These are phyloP conservation scores for Aspergillus steynii DNA, from an alignment of 495 filamentous ascomycete species.

Conservation along the genomic window DNA sequence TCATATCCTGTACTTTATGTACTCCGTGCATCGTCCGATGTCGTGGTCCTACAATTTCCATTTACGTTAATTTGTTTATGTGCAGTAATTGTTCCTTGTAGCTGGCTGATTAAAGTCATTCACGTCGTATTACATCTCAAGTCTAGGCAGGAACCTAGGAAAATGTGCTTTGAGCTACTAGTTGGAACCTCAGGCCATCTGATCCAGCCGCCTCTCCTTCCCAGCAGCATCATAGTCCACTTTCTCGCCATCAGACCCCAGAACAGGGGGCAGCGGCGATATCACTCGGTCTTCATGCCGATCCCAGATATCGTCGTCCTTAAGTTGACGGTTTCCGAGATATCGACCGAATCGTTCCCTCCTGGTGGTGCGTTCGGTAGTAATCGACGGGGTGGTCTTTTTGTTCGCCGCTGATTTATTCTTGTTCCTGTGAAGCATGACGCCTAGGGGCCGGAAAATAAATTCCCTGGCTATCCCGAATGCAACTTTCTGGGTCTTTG, in stretches of 20 bases:
- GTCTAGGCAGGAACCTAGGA: too few relatives aligned
- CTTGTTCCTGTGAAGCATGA: slow-evolving; percentile 16
- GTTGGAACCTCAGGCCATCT: too few relatives aligned
- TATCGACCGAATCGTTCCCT: slow-evolving; percentile 30
- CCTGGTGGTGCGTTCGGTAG: slow-evolving; percentile 24
- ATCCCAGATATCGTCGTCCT: slow-evolving; percentile 41
- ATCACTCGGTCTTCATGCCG: slow-evolving; percentile 25
- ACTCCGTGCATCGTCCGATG: neutral
- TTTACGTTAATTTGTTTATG: slow-evolving; percentile 17
- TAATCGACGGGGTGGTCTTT: slow-evolving; percentile 14
- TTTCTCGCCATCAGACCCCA: slow-evolving; percentile 13
- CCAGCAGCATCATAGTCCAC: slow-evolving; percentile 8
- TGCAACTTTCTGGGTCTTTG: slow-evolving; percentile 28
- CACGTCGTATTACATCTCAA: too few relatives aligned
- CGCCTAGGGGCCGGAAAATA: slow-evolving; percentile 20
- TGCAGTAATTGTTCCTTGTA: neutral
- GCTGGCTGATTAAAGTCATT: too few relatives aligned
- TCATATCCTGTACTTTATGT: slow-evolving; percentile 30
- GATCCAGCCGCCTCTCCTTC: slow-evolving; percentile 1
- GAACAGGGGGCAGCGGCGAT: slow-evolving; percentile 15
- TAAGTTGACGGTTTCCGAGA: slow-evolving; percentile 22
- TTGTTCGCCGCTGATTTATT: slow-evolving; percentile 6
- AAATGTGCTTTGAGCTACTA: too few relatives aligned
- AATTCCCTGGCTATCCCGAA: slow-evolving; percentile 29
- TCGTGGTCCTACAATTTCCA: slow-evolving; percentile 14